Percentiles rank a stretch among this genome's conserved stretches.
phyloP scores from a whole-genome alignment of 257 asterid species.

The Parsonsia alboflavescens region DNA sequence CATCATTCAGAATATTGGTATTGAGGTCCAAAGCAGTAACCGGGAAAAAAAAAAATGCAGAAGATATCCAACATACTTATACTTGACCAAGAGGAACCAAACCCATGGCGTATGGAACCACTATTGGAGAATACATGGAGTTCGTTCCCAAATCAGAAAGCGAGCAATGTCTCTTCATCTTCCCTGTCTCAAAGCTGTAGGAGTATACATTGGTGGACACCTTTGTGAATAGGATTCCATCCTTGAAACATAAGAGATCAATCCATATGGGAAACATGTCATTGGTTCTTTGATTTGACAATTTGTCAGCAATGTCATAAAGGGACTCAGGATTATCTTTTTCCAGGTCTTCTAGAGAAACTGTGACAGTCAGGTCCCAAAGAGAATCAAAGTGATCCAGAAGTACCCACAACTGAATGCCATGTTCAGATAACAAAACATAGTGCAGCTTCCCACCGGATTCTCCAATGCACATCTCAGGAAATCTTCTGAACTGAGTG shows the following conservation, averaged over 20 bases:
- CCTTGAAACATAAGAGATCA: constrained; percentile 48
- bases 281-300: constrained; percentile 3
- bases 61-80: not conserved
- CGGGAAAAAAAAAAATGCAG: not conserved
- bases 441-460: constrained; percentile 35
- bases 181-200: constrained; percentile 38
- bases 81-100: constrained; percentile 37
- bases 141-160: constrained; percentile 36
- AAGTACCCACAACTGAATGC: constrained; percentile 57
- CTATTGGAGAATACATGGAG: constrained; percentile 40
- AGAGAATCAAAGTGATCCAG: constrained; percentile 33
- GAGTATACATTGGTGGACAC: constrained; percentile 23
- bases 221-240: constrained; percentile 43
- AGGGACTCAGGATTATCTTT: constrained; percentile 22
- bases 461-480: constrained; percentile 65
- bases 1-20: not conserved
- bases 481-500: constrained; percentile 20
- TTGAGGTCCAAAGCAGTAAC: too few relatives aligned
- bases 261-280: constrained; percentile 26
- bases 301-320: constrained; percentile 27
- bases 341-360: constrained; percentile 39
- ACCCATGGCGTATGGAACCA: constrained; percentile 56
- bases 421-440: constrained; percentile 39
- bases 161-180: constrained; percentile 40
- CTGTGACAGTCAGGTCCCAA: constrained; percentile 34